phyloP scores from a whole-genome alignment of 164 flowering plant species.

The Umbellularia californica region DNA sequence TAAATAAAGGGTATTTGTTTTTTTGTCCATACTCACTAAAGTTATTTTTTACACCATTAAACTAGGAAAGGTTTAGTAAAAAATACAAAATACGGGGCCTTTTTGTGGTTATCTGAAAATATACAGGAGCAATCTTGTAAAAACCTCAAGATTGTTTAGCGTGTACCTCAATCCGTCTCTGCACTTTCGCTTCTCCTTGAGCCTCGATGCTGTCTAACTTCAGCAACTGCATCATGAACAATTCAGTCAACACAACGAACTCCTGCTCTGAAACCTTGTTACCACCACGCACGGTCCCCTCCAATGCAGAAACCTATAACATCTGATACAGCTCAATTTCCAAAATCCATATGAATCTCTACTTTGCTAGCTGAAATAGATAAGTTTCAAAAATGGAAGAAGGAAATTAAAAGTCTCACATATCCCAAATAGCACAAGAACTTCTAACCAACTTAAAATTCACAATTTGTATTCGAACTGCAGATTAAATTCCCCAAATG shows the following conservation, averaged over 20 bases:
- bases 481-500: too few species aligned
- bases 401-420: background rate
- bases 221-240: constrained; percentile 61
- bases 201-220: constrained; percentile 77
- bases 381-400: background rate
- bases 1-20: too few species aligned
- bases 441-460: too few species aligned
- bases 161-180: constrained; percentile 60
- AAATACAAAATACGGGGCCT: background rate
- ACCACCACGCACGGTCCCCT: constrained; percentile 39
- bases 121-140: too few species aligned
- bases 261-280: constrained; percentile 52
- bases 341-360: too few species aligned
- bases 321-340: background rate
- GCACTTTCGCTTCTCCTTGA: constrained; percentile 71
- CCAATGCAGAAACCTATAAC: constrained; percentile 49
- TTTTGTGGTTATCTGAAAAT: background rate
- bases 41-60: too few species aligned
- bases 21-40: too few species aligned
- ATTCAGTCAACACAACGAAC: constrained; percentile 47
- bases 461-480: too few species aligned
- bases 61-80: too few species aligned
- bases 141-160: too few species aligned
- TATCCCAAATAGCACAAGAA: too few species aligned
- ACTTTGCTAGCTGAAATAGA: background rate